Percentiles rank a stretch among this genome's conserved stretches.
Evolutionary conservation across 352 stramenopile genomes (phyloP).

Genomic region (Achlya hypogyna): DNA sequence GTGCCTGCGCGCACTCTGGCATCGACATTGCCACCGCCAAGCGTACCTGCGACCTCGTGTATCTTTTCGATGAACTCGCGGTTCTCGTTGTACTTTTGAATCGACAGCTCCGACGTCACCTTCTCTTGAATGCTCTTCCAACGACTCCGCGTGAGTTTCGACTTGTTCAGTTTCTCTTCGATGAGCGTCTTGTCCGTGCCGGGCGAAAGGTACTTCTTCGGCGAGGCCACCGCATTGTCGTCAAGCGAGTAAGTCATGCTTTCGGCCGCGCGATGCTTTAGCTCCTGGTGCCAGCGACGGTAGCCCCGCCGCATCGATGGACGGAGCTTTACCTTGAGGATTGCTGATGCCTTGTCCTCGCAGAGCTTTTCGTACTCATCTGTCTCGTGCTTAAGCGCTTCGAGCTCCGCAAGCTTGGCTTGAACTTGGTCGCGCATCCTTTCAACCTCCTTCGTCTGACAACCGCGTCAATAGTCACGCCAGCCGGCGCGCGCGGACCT

Average conservation of each 20-base stretch:
- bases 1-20: not conserved
- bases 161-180: conserved; percentile 22
- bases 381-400: conserved; percentile 42
- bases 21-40: not conserved
- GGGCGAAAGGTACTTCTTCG: conserved; percentile 10
- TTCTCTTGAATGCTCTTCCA: conserved; percentile 67
- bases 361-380: not conserved
- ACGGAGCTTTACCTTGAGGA: not conserved
- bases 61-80: conserved; percentile 75
- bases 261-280: conserved; percentile 8
- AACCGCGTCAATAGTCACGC: not conserved
- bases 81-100: conserved; percentile 77
- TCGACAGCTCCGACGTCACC: conserved; percentile 43
- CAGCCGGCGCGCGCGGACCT: not conserved
- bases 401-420: conserved; percentile 24
- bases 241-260: conserved; percentile 17
- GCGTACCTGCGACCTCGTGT: conserved; percentile 65
- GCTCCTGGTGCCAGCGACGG: not conserved
- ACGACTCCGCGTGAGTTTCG: conserved; percentile 42
- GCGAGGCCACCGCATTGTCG: not conserved
- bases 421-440: not conserved
- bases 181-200: conserved; percentile 7
- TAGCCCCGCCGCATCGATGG: not conserved
- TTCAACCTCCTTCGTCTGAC: not conserved
- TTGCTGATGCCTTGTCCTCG: not conserved